Conservation (phyloP, 768 basidiomycete genomes). For the Lentinula lateritia region DNA sequence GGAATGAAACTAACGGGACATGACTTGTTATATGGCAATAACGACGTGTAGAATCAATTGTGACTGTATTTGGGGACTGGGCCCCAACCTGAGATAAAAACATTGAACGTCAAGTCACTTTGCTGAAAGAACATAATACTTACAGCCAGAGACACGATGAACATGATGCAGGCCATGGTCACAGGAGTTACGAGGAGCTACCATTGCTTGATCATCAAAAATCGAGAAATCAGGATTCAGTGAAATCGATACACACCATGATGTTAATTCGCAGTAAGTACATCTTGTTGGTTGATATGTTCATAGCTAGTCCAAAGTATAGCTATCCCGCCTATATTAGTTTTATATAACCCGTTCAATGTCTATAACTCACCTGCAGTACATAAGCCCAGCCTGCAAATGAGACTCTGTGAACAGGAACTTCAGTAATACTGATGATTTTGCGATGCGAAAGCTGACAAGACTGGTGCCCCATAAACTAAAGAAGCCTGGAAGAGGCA, state of each 20-base stretch:
- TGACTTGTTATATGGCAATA: slow-evolving; percentile 1
- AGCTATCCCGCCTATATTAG: background rate
- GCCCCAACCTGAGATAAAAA: background rate
- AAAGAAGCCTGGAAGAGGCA: background rate
- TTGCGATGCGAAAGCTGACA: background rate
- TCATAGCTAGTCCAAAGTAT: background rate
- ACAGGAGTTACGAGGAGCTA: background rate
- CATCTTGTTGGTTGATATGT: background rate
- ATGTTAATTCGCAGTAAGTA: background rate
- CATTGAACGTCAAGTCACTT: background rate
- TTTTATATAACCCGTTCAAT: background rate
- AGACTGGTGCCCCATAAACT: background rate
- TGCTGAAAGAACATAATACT: background rate
- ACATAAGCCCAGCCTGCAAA: background rate
- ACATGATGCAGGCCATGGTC: background rate
- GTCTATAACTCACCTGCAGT: background rate
- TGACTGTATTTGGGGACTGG: background rate
- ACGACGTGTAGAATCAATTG: slow-evolving; percentile 1
- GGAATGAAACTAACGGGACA: background rate
- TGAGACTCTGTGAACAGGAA: background rate
- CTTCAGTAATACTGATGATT: background rate
- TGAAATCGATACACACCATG: background rate
- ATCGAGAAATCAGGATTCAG: too few species aligned
- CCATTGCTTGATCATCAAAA: background rate
- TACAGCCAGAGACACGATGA: background rate